Percentiles rank a stretch among this genome's conserved stretches.
Evolutionary conservation across 805 yeast species (phyloP).

Genomic region (Pichia occidentalis): DNA sequence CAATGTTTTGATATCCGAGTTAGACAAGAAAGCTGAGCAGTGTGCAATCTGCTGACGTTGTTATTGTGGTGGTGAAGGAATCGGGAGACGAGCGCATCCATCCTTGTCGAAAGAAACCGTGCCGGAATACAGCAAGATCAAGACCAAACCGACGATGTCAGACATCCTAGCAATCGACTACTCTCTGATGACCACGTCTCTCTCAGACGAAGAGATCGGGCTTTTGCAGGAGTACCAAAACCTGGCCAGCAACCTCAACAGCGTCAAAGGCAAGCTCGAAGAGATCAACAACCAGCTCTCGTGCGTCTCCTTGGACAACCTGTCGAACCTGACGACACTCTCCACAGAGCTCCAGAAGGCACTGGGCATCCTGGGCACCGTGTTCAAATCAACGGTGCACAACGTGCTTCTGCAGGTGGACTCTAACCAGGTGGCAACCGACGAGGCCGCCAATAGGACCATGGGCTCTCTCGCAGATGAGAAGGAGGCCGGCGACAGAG

Average conservation of each 20-base stretch:
- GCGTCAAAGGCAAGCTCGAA: slow-evolving; percentile 21
- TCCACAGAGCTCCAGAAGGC: slow-evolving; percentile 12
- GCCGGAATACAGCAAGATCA: no score
- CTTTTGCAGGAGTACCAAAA: slow-evolving; percentile 35
- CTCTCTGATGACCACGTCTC: slow-evolving; percentile 2
- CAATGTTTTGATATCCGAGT: no score
- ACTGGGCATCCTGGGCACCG: slow-evolving; percentile 25
- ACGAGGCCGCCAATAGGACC: not conserved
- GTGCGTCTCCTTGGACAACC: not conserved
- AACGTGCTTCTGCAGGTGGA: slow-evolving; percentile 14
- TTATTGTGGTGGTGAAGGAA: no score
- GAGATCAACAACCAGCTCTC: slow-evolving; percentile 15
- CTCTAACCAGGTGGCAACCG: slow-evolving; percentile 5
- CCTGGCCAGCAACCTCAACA: slow-evolving; percentile 29
- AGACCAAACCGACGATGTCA: slow-evolving; percentile 2
- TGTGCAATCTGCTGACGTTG: no score
- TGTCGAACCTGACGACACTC: not conserved
- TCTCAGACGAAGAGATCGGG: slow-evolving; percentile 26
- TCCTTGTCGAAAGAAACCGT: no score
- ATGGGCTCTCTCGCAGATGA: no score
- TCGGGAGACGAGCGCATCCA: no score
- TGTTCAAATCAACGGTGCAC: slow-evolving; percentile 27
- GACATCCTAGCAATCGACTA: slow-evolving; percentile 8
- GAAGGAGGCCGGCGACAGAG: no score
- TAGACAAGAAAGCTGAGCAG: no score